Evolutionary conservation across 1,284 basidiomycete species (phyloP).

Genomic region (Puccinia brachypodii): DNA sequence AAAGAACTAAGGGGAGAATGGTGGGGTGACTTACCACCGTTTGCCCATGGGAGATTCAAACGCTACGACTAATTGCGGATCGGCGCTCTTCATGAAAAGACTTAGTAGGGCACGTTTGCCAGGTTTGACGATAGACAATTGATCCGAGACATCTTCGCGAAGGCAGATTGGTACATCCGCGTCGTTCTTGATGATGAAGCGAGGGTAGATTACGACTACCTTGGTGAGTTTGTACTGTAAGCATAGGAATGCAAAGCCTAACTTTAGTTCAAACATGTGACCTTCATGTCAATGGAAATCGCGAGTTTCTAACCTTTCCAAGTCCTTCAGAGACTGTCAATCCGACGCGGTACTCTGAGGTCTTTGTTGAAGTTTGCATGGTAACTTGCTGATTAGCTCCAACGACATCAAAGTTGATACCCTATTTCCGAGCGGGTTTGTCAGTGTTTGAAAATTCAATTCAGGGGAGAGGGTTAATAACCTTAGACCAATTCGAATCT

Average conservation of each 20-base stretch:
- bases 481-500: constrained; percentile 90
- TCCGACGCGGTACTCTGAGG: constrained; percentile 82
- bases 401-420: constrained; percentile 85
- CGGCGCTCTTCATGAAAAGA: constrained; percentile 41
- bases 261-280: not conserved
- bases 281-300: not conserved
- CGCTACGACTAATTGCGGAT: constrained; percentile 44
- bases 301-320: constrained; percentile 22
- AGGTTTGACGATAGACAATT: constrained; percentile 29
- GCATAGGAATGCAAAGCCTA: not conserved
- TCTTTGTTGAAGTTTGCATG: constrained; percentile 68
- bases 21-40: constrained; percentile 31
- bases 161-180: constrained; percentile 30
- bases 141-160: constrained; percentile 41
- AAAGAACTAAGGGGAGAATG: not conserved
- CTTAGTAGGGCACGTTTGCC: constrained; percentile 39
- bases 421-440: constrained; percentile 58
- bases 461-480: constrained; percentile 54
- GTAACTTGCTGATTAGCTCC: constrained; percentile 83
- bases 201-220: constrained; percentile 46
- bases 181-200: constrained; percentile 48
- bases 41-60: constrained; percentile 40
- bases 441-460: not conserved
- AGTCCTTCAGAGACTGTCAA: constrained; percentile 85
- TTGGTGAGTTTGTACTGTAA: constrained; percentile 47